Percentiles rank a stretch among this genome's conserved stretches.
These are phyloP conservation scores for Amoebophrya sp. DNA, from an alignment of 169 alveolate genomes.

Conservation along the genomic window DNA sequence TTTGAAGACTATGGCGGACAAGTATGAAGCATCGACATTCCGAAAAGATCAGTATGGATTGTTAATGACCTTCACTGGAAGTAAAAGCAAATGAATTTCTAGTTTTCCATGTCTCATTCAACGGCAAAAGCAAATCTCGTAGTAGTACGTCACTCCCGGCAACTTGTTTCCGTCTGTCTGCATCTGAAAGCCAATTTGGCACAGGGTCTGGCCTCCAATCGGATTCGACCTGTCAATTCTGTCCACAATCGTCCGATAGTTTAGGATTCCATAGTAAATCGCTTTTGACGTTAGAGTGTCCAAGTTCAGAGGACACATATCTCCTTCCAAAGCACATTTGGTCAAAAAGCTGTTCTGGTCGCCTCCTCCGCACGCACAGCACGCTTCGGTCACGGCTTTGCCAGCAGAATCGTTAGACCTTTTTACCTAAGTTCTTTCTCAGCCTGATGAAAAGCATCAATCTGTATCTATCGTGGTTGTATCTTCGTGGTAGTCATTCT, in stretches of 20 bases:
- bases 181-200: background rate
- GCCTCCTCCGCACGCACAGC: background rate
- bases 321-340: background rate
- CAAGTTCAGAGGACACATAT: background rate
- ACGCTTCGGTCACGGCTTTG: background rate
- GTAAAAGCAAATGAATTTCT: too few species aligned
- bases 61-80: too few species aligned
- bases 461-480: too few species aligned
- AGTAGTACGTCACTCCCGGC: background rate
- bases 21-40: too few species aligned
- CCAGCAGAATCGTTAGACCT: too few species aligned
- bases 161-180: background rate
- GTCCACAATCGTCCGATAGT: background rate
- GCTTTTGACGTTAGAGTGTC: background rate
- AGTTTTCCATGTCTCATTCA: too few species aligned
- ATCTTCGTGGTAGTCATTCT: too few species aligned
- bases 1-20: too few species aligned
- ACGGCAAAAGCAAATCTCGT: too few species aligned
- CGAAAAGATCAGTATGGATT: too few species aligned
- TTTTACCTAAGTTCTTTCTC: too few species aligned
- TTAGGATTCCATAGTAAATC: background rate
- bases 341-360: background rate
- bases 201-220: background rate
- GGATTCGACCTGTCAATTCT: background rate
- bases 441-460: too few species aligned